Evolutionary conservation across 2,329 filamentous ascomycete genomes (phyloP).

Genomic region (Pseudogymnoascus sp.): DNA sequence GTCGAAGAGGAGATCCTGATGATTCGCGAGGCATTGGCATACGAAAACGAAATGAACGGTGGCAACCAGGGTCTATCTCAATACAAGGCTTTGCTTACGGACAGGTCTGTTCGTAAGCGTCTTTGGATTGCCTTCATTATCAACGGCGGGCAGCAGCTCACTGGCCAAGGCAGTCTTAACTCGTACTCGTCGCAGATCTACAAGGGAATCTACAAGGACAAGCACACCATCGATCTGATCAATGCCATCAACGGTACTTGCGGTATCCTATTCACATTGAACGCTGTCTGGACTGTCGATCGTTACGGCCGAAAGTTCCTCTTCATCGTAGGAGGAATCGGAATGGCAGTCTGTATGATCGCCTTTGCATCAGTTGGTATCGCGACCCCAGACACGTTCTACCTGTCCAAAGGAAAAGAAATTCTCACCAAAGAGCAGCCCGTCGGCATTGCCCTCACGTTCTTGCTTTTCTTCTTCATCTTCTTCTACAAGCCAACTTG

Average conservation of each 20-base stretch:
- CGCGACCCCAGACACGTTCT: slow-evolving; percentile 37
- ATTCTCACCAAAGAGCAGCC: slow-evolving; percentile 46
- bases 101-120: slow-evolving; percentile 58
- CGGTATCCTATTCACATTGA: slow-evolving; percentile 63
- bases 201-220: slow-evolving; percentile 55
- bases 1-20: slow-evolving; percentile 57
- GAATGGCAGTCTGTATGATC: slow-evolving; percentile 64
- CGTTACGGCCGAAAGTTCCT: slow-evolving; percentile 62
- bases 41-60: slow-evolving; percentile 61
- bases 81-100: slow-evolving; percentile 59
- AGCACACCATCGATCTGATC: slow-evolving; percentile 57
- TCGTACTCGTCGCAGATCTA: slow-evolving; percentile 67
- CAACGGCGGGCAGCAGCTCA: slow-evolving; percentile 64
- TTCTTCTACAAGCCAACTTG: slow-evolving; percentile 62
- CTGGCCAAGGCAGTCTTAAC: slow-evolving; percentile 65
- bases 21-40: slow-evolving; percentile 61
- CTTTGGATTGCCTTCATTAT: slow-evolving; percentile 56
- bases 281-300: slow-evolving; percentile 65
- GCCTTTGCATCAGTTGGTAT: slow-evolving; percentile 50
- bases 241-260: slow-evolving; percentile 67
- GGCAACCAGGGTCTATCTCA: slow-evolving; percentile 56
- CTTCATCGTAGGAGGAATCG: slow-evolving; percentile 57
- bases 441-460: slow-evolving; percentile 60
- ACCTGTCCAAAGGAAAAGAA: neutral
- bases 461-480: slow-evolving; percentile 57